Evolutionary conservation across 768 basidiomycete species (phyloP).

Genomic region (Termitomyces sp.): DNA sequence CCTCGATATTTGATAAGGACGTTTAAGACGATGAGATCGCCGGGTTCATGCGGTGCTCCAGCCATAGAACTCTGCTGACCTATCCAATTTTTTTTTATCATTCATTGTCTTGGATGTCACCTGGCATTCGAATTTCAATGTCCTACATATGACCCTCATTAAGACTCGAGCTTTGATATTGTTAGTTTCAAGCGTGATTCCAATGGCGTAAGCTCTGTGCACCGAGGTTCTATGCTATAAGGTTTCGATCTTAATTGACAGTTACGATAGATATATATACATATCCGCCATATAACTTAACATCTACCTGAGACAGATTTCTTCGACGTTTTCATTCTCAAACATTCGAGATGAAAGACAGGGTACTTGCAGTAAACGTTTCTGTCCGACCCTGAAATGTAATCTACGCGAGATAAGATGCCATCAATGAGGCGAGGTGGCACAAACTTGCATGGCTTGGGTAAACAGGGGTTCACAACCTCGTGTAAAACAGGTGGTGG

Average conservation of each 20-base stretch:
- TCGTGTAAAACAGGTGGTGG: conserved; percentile 14
- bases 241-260: neutral
- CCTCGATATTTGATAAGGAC: neutral
- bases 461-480: conserved; percentile 6
- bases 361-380: too few species aligned
- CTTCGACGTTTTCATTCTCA: neutral
- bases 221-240: neutral
- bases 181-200: neutral
- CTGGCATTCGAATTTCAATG: too few species aligned
- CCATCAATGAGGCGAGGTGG: conserved; percentile 7
- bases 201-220: neutral
- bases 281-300: neutral
- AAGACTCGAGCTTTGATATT: neutral
- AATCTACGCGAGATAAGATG: conserved; percentile 12
- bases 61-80: too few species aligned
- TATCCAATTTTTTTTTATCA: neutral
- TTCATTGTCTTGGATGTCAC: neutral
- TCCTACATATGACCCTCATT: too few species aligned
- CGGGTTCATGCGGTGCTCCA: too few species aligned
- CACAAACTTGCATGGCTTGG: neutral
- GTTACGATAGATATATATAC: neutral
- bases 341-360: neutral
- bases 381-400: neutral
- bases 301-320: neutral
- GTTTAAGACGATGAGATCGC: too few species aligned